A percentile compares a stretch with the other conserved stretches of the same genome.
These are phyloP conservation scores for Coccomyxa sp. DNA, from an alignment of 139 green algal species.

Conservation along the genomic window DNA sequence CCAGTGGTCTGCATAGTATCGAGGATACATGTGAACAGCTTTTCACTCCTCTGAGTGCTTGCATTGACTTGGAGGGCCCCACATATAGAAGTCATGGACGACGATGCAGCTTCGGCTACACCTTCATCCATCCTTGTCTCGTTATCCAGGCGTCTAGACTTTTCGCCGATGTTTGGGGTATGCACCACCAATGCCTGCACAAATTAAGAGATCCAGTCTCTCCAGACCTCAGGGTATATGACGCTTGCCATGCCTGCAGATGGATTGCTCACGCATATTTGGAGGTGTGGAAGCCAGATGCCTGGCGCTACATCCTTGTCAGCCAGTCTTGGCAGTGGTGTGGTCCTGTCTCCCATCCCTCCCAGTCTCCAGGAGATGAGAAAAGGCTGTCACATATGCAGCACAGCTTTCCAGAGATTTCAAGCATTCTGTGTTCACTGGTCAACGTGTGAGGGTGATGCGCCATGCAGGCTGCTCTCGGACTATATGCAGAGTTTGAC, in stretches of 20 bases:
- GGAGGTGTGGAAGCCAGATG: slow-evolving; percentile 15
- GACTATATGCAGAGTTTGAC: slow-evolving; percentile 18
- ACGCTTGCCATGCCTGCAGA: slow-evolving; percentile 3
- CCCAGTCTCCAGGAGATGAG: too few species aligned
- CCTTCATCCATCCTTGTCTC: background rate
- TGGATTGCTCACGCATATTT: slow-evolving; percentile 4
- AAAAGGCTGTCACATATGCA: too few species aligned
- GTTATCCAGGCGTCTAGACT: slow-evolving; percentile 7
- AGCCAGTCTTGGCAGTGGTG: slow-evolving; percentile 16
- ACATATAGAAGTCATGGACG: too few species aligned
- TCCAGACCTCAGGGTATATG: background rate
- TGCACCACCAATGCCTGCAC: background rate
- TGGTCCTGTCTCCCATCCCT: background rate
- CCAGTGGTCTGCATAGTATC: too few species aligned
- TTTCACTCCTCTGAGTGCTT: too few species aligned
- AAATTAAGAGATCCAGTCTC: background rate
- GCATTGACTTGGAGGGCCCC: too few species aligned
- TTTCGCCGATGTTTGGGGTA: slow-evolving; percentile 21
- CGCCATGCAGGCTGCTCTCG: background rate
- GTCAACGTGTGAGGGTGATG: background rate
- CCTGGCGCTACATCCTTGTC: slow-evolving; percentile 17
- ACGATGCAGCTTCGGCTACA: too few species aligned
- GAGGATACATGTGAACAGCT: too few species aligned
- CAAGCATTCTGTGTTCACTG: too few species aligned
- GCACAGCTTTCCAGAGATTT: too few species aligned